These are phyloP conservation scores for Austropuccinia psidii DNA, from an alignment of 1,284 basidiomycete genomes.

Conservation along the genomic window DNA sequence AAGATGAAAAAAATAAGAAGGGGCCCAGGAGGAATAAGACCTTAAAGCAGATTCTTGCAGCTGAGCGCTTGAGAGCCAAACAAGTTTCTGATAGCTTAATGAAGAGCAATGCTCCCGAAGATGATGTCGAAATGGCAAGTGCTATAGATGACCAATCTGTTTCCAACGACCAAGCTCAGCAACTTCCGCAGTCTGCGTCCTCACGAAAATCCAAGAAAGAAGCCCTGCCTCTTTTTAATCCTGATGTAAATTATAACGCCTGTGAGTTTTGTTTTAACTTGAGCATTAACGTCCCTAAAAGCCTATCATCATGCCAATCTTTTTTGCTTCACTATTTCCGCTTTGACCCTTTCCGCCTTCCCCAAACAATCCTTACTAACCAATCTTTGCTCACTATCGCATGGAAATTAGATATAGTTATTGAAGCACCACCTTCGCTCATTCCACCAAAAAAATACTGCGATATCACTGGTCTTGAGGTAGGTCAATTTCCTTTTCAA, in stretches of 20 bases:
- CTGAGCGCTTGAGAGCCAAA: slow-evolving; percentile 21
- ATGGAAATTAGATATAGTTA: slow-evolving; percentile 62
- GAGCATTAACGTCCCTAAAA: not conserved
- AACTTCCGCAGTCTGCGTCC: not conserved
- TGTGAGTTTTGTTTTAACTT: not conserved
- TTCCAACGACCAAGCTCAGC: not conserved
- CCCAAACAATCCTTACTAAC: too few relatives aligned
- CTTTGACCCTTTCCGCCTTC: not conserved
- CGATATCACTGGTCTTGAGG: slow-evolving; percentile 77
- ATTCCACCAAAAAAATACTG: slow-evolving; percentile 70
- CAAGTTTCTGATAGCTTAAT: slow-evolving; percentile 1
- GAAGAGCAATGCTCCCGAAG: slow-evolving; percentile 8
- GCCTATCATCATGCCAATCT: not conserved
- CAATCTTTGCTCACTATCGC: too few relatives aligned
- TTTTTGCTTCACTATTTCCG: not conserved
- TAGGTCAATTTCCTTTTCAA: slow-evolving; percentile 44
- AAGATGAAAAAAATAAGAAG: slow-evolving; percentile 23
- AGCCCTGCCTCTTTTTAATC: not conserved
- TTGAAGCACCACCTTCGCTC: slow-evolving; percentile 75
- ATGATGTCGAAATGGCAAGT: slow-evolving; percentile 10
- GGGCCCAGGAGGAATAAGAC: slow-evolving; percentile 16
- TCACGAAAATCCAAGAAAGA: not conserved
- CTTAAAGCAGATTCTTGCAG: slow-evolving; percentile 26
- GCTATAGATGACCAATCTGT: not conserved
- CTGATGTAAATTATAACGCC: slow-evolving; percentile 10